Evolutionary conservation across 2,329 filamentous ascomycete genomes (phyloP), one percentile per base, ranked within the genome.

Genomic region (Eurotiales sp.): DNA sequence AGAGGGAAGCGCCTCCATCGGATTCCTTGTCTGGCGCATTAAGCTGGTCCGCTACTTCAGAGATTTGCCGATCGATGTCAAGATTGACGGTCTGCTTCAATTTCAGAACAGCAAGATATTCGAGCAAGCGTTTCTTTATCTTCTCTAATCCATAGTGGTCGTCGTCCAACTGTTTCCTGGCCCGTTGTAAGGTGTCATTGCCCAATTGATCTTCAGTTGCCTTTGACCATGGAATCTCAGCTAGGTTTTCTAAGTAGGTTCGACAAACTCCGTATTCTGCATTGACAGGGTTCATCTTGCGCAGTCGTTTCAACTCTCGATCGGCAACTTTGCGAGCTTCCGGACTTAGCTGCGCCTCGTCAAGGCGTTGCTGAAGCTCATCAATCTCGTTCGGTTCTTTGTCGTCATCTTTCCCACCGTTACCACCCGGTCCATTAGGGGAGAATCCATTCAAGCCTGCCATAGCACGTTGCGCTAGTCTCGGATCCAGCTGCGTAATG

Each of bases 101-200:
- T 60, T 93, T 87, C 47, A 99, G 77, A n/a, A 99, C 93, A 2
- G 93, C 95, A 39, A 99, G 78, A 65, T 99, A 99, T 68, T 97
- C 95, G 4, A 99, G 79, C 19, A 99, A 72, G 39, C 93, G 82
- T 79, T 96, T 96, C 82, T 99, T 99, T 64, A 99, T 92, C 71
- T 92, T 95, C 55, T 97, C 90, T 12, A 99, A 76, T 0, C 93
- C 93, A 61, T 97, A 97, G 69, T 99, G 93, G 64, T 99, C 93
- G 57, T 95, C 86, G 62, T 99, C 90, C 5, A 99, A 80, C 69
- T 97, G 93, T 71, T 90, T 88, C 50, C 90, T 84, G 6, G 93
- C 93, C 59, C 80, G 81, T 53, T 81, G 78, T 51, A 97, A 69
- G 0, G 91, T 96, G 8, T 90, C 86, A 0, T 83, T 80, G 7